phyloP scores from a whole-genome alignment of 768 basidiomycete genomes.

The Russula earlei region DNA sequence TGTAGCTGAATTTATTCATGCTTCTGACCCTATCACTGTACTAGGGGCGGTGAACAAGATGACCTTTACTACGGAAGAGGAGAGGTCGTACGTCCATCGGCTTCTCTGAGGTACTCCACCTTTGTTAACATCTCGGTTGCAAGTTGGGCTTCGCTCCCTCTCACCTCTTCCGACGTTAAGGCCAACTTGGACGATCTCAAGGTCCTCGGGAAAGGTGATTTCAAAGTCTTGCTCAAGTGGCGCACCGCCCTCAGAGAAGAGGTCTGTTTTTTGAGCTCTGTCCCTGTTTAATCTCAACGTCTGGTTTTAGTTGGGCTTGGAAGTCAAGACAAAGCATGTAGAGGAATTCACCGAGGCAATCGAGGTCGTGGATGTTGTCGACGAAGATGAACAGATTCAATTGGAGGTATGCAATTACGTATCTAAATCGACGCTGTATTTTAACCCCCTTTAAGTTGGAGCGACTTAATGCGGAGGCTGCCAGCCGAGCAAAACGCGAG shows the following conservation, averaged over 20 bases:
- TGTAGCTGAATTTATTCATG: slow-evolving; percentile 62
- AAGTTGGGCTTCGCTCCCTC: slow-evolving; percentile 64
- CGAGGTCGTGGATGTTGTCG: slow-evolving; percentile 56
- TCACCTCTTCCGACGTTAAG: slow-evolving; percentile 73
- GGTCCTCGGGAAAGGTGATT: slow-evolving; percentile 95
- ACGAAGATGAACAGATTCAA: slow-evolving; percentile 84
- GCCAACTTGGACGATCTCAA: slow-evolving; percentile 87
- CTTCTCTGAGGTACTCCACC: neutral
- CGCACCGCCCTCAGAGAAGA: slow-evolving; percentile 80
- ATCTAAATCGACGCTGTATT: slow-evolving; percentile 8
- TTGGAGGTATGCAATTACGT: slow-evolving; percentile 56
- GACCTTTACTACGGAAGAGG: slow-evolving; percentile 70
- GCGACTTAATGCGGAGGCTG: slow-evolving; percentile 68
- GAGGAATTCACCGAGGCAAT: slow-evolving; percentile 70
- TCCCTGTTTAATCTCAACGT: neutral
- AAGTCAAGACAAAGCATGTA: slow-evolving; percentile 61
- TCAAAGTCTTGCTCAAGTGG: slow-evolving; percentile 91
- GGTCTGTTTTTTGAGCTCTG: slow-evolving; percentile 35
- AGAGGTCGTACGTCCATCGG: slow-evolving; percentile 51
- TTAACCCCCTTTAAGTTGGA: slow-evolving; percentile 49
- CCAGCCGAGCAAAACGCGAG: slow-evolving; percentile 66
- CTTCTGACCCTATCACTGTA: slow-evolving; percentile 62
- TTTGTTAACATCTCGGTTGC: slow-evolving; percentile 2
- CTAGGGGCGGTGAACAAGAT: slow-evolving; percentile 76
- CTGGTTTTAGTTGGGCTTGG: slow-evolving; percentile 61